These are phyloP conservation scores for Herpetomonas samuelpessoai DNA, from an alignment of 208 protist genomes.

Conservation along the genomic window DNA sequence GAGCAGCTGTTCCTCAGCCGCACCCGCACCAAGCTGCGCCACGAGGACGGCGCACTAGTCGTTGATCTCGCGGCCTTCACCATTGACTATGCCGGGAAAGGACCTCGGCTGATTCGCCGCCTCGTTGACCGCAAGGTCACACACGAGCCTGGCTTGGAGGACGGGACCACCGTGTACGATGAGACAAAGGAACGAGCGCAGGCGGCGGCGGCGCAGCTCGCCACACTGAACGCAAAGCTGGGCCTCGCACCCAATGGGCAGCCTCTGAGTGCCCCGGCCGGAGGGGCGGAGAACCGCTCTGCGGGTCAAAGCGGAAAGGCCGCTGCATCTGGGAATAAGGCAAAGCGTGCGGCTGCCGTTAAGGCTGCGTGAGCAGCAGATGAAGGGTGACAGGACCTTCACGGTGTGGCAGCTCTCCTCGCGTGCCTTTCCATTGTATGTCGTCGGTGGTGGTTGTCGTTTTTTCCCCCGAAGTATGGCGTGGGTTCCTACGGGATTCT, in stretches of 20 bases:
- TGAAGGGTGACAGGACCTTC: too few relatives aligned
- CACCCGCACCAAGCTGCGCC: slow-evolving; percentile 37
- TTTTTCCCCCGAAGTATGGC: too few relatives aligned
- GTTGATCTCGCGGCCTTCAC: slow-evolving; percentile 57
- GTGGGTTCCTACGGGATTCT: too few relatives aligned
- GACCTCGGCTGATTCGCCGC: slow-evolving; percentile 68
- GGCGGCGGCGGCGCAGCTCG: slow-evolving; percentile 26
- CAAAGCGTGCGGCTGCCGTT: neutral
- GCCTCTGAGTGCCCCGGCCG: neutral
- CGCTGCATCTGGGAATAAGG: too few relatives aligned
- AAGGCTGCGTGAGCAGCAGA: neutral
- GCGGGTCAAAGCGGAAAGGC: too few relatives aligned
- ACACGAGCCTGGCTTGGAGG: slow-evolving; percentile 30
- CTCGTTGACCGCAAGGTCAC: slow-evolving; percentile 50
- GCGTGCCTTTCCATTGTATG: too few relatives aligned
- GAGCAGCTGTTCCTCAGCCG: slow-evolving; percentile 74
- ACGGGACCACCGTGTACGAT: slow-evolving; percentile 15
- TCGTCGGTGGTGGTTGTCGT: too few relatives aligned
- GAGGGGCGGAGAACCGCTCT: too few relatives aligned
- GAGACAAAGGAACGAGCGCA: slow-evolving; percentile 21
- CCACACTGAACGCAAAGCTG: slow-evolving; percentile 31
- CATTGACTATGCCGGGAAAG: slow-evolving; percentile 77
- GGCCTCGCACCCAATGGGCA: slow-evolving; percentile 18
- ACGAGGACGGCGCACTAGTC: slow-evolving; percentile 39
- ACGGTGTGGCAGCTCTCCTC: too few relatives aligned